A percentile compares a stretch with the other conserved stretches of the same genome.
These are phyloP conservation scores for Exserohilum rostratum DNA, from an alignment of 2,329 filamentous ascomycete species.

Conservation along the genomic window DNA sequence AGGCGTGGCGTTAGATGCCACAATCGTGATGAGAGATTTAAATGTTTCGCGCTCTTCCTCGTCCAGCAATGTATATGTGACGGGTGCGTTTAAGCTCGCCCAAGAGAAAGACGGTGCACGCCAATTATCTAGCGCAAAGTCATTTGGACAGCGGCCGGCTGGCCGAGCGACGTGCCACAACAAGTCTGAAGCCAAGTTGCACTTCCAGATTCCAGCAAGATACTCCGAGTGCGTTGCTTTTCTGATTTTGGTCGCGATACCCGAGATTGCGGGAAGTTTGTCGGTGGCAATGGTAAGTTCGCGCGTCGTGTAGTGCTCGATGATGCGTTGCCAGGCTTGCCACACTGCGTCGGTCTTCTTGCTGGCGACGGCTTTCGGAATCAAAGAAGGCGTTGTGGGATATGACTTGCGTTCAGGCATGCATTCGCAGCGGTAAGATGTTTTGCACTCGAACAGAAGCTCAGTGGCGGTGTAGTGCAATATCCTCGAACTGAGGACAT, in stretches of 20 bases:
- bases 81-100: conserved; percentile 36
- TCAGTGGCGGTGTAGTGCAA: conserved; percentile 43
- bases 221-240: conserved; percentile 38
- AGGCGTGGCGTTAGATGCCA: conserved; percentile 20
- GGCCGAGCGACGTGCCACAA: conserved; percentile 32
- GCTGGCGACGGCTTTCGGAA: conserved; percentile 40
- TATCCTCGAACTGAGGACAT: conserved; percentile 40
- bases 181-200: conserved; percentile 38
- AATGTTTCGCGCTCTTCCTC: conserved; percentile 30
- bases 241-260: conserved; percentile 41
- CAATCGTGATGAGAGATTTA: conserved; percentile 20
- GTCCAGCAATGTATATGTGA: conserved; percentile 31
- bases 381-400: conserved; percentile 39
- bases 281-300: conserved; percentile 36
- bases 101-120: conserved; percentile 43
- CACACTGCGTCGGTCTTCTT: conserved; percentile 28
- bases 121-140: conserved; percentile 27
- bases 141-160: conserved; percentile 2
- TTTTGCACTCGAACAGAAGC: conserved; percentile 44
- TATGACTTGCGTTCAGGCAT: conserved; percentile 33
- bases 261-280: conserved; percentile 43
- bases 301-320: conserved; percentile 38
- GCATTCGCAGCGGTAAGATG: conserved; percentile 43
- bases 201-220: conserved; percentile 44
- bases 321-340: conserved; percentile 42